phyloP scores from a whole-genome alignment of 2,329 filamentous ascomycete species.

The Fonsecaea multimorphosa region DNA sequence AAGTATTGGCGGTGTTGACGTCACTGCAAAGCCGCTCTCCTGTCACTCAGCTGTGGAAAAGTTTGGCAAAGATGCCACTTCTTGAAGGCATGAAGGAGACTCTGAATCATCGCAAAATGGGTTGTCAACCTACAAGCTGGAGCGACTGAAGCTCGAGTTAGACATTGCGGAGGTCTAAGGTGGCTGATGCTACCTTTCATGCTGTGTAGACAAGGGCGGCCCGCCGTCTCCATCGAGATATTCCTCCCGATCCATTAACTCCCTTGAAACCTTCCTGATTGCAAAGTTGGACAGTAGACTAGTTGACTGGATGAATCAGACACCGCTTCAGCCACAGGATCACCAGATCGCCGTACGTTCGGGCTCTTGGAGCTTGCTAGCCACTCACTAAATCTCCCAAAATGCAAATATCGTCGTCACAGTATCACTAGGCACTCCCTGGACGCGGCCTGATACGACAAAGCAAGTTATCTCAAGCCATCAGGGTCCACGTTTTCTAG shows the following conservation, averaged over 20 bases:
- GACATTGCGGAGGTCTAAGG: background rate
- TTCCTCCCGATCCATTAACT: background rate
- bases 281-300: background rate
- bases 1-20: background rate
- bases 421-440: slow-evolving; percentile 5
- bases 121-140: background rate
- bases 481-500: slow-evolving; percentile 9
- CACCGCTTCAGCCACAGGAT: slow-evolving; percentile 21
- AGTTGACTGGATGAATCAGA: background rate
- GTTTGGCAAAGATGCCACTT: background rate
- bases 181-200: background rate
- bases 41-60: background rate
- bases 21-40: background rate
- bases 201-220: background rate
- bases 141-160: background rate
- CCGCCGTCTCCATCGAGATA: background rate
- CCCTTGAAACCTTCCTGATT: slow-evolving; percentile 1
- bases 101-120: background rate
- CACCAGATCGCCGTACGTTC: slow-evolving; percentile 1
- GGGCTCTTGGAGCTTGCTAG: background rate
- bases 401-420: slow-evolving; percentile 27
- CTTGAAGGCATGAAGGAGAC: background rate
- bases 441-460: slow-evolving; percentile 5
- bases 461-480: background rate
- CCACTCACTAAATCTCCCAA: background rate